Conservation (phyloP, 805 yeast genomes). For the Kuraishia hungarica region DNA sequence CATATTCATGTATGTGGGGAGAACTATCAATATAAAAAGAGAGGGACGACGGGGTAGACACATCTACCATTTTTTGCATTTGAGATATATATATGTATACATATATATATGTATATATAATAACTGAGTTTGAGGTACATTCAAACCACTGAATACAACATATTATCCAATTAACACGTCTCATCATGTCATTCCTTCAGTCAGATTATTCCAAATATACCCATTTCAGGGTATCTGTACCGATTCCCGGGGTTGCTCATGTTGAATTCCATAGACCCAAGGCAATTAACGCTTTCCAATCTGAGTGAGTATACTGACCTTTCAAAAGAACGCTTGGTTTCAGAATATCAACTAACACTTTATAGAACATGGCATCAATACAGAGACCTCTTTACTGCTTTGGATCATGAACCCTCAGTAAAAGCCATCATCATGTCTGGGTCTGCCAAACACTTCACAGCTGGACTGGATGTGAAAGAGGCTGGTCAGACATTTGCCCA, state of each 20-base stretch:
- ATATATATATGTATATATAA: no score
- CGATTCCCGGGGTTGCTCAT: slow-evolving; percentile 27
- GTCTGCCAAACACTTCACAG: slow-evolving; percentile 44
- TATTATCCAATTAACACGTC: neutral
- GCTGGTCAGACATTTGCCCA: slow-evolving; percentile 10
- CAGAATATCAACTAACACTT: neutral
- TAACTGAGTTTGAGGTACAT: no score
- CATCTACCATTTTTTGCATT: no score
- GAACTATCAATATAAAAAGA: no score
- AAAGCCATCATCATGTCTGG: slow-evolving; percentile 52
- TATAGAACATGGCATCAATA: slow-evolving; percentile 48
- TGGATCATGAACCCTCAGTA: slow-evolving; percentile 36
- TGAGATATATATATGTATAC: no score
- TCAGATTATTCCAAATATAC: neutral
- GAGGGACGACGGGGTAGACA: no score
- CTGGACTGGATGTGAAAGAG: slow-evolving; percentile 55
- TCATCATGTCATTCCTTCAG: neutral
- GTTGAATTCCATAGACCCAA: slow-evolving; percentile 57
- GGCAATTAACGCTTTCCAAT: slow-evolving; percentile 48
- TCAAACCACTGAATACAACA: no score
- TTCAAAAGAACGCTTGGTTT: no score
- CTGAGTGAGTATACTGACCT: slow-evolving; percentile 15
- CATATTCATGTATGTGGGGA: neutral
- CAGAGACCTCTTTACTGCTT: slow-evolving; percentile 32
- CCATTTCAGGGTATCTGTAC: neutral